Evolutionary conservation across 371 early-diverging fungal species (phyloP).

Genomic region (Smittium mucronatum): DNA sequence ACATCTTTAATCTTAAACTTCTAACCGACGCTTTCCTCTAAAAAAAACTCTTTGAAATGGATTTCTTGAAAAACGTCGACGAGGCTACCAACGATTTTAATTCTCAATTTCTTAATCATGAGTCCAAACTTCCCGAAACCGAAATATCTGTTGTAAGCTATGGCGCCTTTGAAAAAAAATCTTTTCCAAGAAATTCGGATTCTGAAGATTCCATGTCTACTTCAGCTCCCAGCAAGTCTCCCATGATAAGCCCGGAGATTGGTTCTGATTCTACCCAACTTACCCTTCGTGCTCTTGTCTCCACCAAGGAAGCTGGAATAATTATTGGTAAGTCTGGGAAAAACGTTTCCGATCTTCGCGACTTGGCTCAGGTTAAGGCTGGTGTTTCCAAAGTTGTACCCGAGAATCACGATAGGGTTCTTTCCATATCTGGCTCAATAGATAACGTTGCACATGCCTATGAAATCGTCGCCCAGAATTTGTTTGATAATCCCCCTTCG

Average conservation of each 20-base stretch:
- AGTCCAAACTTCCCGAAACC: not conserved
- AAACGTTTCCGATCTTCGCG: constrained; percentile 71
- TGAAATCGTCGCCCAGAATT: constrained; percentile 61
- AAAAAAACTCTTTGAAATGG: not conserved
- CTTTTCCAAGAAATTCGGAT: not conserved
- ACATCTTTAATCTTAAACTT: no score
- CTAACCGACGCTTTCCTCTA: no score
- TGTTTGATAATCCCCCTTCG: constrained; percentile 61
- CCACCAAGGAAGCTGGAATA: constrained; percentile 84
- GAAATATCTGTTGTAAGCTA: not conserved
- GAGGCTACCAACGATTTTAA: not conserved
- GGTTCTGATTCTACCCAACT: constrained; percentile 29
- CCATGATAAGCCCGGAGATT: not conserved
- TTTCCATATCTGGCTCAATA: constrained; percentile 66
- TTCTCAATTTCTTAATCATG: not conserved
- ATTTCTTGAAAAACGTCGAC: not conserved
- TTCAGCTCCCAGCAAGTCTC: not conserved
- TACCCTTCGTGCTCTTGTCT: constrained; percentile 73
- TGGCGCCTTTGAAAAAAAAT: not conserved
- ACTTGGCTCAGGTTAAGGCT: constrained; percentile 65
- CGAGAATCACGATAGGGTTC: constrained; percentile 69
- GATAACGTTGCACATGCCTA: constrained; percentile 63
- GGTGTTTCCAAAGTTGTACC: constrained; percentile 75
- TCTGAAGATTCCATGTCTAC: not conserved
- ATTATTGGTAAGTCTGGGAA: constrained; percentile 85